These are phyloP conservation scores for Achlya hypogyna DNA, from an alignment of 352 stramenopile species.

Conservation along the genomic window DNA sequence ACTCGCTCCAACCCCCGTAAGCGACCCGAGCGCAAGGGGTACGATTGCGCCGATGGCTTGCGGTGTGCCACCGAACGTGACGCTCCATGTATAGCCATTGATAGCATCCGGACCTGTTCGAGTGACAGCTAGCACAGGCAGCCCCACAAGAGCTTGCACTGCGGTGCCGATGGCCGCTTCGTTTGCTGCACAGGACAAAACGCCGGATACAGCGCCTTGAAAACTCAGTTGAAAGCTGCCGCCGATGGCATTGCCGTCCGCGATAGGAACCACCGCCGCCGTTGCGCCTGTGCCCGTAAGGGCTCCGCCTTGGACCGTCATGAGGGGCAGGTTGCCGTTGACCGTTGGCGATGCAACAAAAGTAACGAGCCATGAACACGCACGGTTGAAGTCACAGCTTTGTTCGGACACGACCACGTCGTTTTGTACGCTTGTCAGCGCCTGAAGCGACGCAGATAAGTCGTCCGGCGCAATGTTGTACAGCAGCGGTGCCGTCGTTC, in stretches of 20 bases:
- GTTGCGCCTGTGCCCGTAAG: background rate
- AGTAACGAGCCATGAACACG: conserved; percentile 2
- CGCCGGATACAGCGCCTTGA: conserved; percentile 2
- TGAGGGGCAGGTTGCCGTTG: conserved; percentile 16
- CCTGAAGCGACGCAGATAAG: background rate
- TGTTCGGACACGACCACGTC: background rate
- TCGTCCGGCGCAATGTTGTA: background rate
- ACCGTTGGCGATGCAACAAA: conserved; percentile 8
- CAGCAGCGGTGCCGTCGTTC: background rate
- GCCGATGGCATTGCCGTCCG: conserved; percentile 1
- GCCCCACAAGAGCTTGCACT: conserved; percentile 6
- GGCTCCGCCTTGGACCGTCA: background rate
- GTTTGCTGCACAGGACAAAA: background rate
- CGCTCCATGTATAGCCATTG: conserved; percentile 12
- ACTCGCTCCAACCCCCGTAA: conserved; percentile 6
- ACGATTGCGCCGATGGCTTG: background rate
- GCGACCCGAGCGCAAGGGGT: background rate
- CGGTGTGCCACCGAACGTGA: conserved; percentile 11
- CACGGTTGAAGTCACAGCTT: conserved; percentile 10
- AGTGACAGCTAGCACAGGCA: conserved; percentile 4
- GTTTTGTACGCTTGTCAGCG: conserved; percentile 15
- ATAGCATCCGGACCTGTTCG: background rate
- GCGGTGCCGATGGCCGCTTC: conserved; percentile 13
- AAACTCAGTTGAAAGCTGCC: conserved; percentile 13
- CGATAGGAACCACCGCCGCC: background rate